A percentile compares a stretch with the other conserved stretches of the same genome.
These are phyloP conservation scores for Graphilbum ipis-grandicollis DNA, from an alignment of 2,329 filamentous ascomycete species.

Conservation along the genomic window DNA sequence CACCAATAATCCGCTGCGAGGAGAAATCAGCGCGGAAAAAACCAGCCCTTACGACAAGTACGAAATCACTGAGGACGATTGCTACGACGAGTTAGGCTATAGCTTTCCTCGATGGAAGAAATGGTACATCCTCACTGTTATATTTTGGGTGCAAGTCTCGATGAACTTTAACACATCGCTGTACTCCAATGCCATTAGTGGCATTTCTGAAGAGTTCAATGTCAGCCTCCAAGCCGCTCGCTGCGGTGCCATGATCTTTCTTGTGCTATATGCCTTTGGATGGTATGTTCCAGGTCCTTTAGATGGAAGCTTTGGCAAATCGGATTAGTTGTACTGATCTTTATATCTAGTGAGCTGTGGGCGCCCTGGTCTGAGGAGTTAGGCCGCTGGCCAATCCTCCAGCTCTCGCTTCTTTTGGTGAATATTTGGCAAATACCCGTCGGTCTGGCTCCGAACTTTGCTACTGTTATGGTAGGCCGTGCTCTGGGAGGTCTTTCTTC, in stretches of 20 bases:
- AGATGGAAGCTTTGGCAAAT: no score
- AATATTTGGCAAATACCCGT: slow-evolving; percentile 64
- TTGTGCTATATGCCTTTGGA: slow-evolving; percentile 68
- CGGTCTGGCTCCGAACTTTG: slow-evolving; percentile 56
- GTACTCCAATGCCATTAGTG: slow-evolving; percentile 50
- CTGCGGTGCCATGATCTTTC: slow-evolving; percentile 60
- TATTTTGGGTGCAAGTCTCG: slow-evolving; percentile 56
- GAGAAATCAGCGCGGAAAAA: no score
- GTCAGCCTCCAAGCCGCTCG: slow-evolving; percentile 54
- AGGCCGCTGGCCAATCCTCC: slow-evolving; percentile 59
- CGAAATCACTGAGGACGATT: slow-evolving; percentile 38
- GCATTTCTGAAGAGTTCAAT: slow-evolving; percentile 48
- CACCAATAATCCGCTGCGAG: no score
- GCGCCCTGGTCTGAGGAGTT: slow-evolving; percentile 77
- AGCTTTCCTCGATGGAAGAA: slow-evolving; percentile 44
- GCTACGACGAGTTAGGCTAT: slow-evolving; percentile 48
- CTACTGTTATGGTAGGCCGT: slow-evolving; percentile 50
- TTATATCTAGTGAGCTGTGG: slow-evolving; percentile 45
- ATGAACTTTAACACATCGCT: slow-evolving; percentile 69
- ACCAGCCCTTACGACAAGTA: slow-evolving; percentile 13
- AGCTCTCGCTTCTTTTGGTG: slow-evolving; percentile 55
- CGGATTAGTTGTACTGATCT: neutral
- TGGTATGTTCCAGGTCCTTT: slow-evolving; percentile 24
- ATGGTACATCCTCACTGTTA: slow-evolving; percentile 56
- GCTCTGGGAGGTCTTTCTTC: slow-evolving; percentile 53